Evolutionary conservation across 2,329 filamentous ascomycete species (phyloP).

Genomic region (Amylocarpus encephaloides): DNA sequence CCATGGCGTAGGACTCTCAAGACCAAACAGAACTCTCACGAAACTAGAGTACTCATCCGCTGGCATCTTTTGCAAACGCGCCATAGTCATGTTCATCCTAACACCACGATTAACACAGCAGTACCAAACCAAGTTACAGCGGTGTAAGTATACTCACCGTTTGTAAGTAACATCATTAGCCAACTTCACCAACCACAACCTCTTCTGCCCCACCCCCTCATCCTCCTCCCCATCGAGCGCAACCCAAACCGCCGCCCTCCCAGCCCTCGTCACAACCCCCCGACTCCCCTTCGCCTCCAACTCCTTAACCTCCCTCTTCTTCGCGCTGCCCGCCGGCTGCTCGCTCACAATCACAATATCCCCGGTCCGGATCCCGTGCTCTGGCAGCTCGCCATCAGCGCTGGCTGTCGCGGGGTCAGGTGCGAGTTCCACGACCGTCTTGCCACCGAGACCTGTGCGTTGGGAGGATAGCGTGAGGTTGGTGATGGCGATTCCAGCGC

Average conservation of each 20-base stretch:
- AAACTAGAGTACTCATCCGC: constrained; percentile 54
- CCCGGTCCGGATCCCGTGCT: constrained; percentile 69
- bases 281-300: constrained; percentile 61
- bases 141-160: too few relatives aligned
- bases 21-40: constrained; percentile 56
- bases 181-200: constrained; percentile 60
- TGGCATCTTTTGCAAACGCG: constrained; percentile 49
- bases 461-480: constrained; percentile 70
- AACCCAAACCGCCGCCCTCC: constrained; percentile 53
- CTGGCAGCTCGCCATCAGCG: constrained; percentile 50
- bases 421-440: constrained; percentile 75
- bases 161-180: constrained; percentile 63
- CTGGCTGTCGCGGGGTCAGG: constrained; percentile 59
- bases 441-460: constrained; percentile 86
- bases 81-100: constrained; percentile 60
- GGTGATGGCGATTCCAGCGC: constrained; percentile 70
- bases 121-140: background rate
- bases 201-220: constrained; percentile 31
- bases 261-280: constrained; percentile 64
- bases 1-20: constrained; percentile 46
- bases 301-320: constrained; percentile 62
- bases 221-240: constrained; percentile 62
- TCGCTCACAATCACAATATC: constrained; percentile 74
- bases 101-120: constrained; percentile 7
- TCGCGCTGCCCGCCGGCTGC: constrained; percentile 58